Evolutionary conservation across 352 stramenopile genomes (phyloP).

Genomic region (Phytopythium sindhum): DNA sequence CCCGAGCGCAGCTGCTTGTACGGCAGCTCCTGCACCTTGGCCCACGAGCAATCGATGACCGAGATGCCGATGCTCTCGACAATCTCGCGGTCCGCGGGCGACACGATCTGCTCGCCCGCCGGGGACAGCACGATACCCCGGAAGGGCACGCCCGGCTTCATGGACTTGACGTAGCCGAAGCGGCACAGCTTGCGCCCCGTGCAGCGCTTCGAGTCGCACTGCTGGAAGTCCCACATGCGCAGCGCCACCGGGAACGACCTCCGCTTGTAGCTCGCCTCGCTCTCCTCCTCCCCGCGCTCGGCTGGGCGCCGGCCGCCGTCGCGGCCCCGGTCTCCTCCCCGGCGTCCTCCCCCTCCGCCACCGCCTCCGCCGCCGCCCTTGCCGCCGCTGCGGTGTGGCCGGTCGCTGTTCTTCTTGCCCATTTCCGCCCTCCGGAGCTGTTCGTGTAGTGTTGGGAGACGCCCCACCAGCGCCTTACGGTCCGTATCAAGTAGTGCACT

Average conservation of each 20-base stretch:
- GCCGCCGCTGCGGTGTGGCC: conserved; percentile 1
- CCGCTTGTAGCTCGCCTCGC: conserved; percentile 56
- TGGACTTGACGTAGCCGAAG: conserved; percentile 91
- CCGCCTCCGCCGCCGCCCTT: conserved; percentile 8
- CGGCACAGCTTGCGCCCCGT: conserved; percentile 91
- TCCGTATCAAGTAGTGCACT: neutral
- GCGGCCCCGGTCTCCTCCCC: neutral
- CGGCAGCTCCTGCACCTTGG: conserved; percentile 93
- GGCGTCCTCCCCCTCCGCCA: conserved; percentile 10
- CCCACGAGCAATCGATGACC: conserved; percentile 98
- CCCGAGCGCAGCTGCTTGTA: conserved; percentile 93
- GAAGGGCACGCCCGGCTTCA: conserved; percentile 92
- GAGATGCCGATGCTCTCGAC: conserved; percentile 88
- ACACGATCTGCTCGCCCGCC: conserved; percentile 89
- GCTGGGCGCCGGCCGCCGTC: neutral
- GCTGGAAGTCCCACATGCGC: conserved; percentile 95
- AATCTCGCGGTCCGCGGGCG: conserved; percentile 77
- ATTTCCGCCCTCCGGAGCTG: conserved; percentile 7
- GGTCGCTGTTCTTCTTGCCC: conserved; percentile 28
- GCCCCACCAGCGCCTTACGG: neutral
- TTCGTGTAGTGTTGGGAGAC: neutral
- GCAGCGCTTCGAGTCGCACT: conserved; percentile 95
- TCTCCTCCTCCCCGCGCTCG: conserved; percentile 51
- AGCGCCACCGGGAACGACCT: conserved; percentile 78
- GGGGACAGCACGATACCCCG: conserved; percentile 94